Conservation (phyloP, 495 filamentous ascomycete species). For the Daldinia loculata region DNA sequence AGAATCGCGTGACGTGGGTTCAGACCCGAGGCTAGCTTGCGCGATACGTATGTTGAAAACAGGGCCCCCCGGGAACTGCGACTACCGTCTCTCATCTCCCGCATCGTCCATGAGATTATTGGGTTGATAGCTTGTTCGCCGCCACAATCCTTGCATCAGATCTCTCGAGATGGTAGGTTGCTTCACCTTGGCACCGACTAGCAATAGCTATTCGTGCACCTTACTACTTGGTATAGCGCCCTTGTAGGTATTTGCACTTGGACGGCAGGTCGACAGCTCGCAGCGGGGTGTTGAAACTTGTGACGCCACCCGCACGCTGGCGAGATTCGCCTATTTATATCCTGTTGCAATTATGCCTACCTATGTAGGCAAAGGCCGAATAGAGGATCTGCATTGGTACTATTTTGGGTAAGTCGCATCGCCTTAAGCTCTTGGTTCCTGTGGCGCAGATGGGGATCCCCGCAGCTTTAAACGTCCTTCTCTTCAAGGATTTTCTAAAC, state of each 20-base stretch:
- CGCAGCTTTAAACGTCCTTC: constrained; percentile 24
- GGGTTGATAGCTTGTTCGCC: constrained; percentile 20
- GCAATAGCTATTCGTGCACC: constrained; percentile 15
- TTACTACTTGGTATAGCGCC: constrained; percentile 32
- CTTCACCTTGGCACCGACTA: constrained; percentile 33
- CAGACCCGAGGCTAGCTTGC: constrained; percentile 28
- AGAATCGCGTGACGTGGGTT: constrained; percentile 34
- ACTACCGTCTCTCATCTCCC: constrained; percentile 27
- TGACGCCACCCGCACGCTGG: constrained; percentile 31
- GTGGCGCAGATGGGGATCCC: constrained; percentile 24
- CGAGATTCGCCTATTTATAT: constrained; percentile 40
- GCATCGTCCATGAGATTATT: constrained; percentile 26
- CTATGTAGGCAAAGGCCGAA: constrained; percentile 32
- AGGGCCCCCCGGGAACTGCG: constrained; percentile 25
- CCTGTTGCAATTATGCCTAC: constrained; percentile 32
- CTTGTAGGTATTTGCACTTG: constrained; percentile 9
- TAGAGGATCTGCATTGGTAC: constrained; percentile 39
- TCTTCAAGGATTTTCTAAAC: constrained; percentile 18
- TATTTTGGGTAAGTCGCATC: constrained; percentile 37
- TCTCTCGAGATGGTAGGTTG: constrained; percentile 43
- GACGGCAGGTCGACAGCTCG: constrained; percentile 36
- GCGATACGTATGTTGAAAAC: constrained; percentile 23
- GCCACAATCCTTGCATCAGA: constrained; percentile 41
- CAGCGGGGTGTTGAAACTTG: constrained; percentile 35
- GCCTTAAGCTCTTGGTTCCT: constrained; percentile 21